These are phyloP conservation scores for Dactylellina leptospora DNA, from an alignment of 2,329 filamentous ascomycete genomes.

Conservation along the genomic window DNA sequence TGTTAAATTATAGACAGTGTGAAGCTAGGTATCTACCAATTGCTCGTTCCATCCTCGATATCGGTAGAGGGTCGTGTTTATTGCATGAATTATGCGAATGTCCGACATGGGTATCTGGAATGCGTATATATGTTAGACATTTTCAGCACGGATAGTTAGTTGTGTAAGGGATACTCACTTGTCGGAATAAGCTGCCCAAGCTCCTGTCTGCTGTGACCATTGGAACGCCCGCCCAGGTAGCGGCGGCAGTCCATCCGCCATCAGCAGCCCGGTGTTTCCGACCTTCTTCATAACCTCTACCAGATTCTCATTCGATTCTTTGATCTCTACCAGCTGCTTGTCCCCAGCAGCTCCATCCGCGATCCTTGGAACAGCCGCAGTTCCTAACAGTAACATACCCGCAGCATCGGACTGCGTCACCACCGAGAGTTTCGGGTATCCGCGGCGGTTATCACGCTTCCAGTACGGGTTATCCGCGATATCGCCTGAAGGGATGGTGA, in stretches of 20 bases:
- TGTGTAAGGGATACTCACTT: no score
- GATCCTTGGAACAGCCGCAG: conserved; percentile 79
- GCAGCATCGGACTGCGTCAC: conserved; percentile 86
- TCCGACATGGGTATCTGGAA: conserved; percentile 71
- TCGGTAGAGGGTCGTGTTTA: neutral
- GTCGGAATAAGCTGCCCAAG: conserved; percentile 75
- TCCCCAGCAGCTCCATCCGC: conserved; percentile 79
- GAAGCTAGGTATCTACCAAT: neutral
- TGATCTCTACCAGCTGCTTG: conserved; percentile 77
- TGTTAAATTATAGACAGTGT: neutral
- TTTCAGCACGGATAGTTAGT: no score
- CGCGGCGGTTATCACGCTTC: conserved; percentile 87
- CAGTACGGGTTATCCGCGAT: conserved; percentile 94
- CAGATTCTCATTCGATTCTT: conserved; percentile 77
- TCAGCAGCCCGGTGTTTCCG: conserved; percentile 67
- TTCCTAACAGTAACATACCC: conserved; percentile 83
- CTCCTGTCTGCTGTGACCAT: conserved; percentile 65
- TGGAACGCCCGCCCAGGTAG: conserved; percentile 73
- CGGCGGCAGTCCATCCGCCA: conserved; percentile 84
- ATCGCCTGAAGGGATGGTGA: conserved; percentile 83
- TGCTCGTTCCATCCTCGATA: neutral
- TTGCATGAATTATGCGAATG: conserved; percentile 17
- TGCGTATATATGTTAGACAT: no score
- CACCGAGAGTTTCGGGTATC: conserved; percentile 81
- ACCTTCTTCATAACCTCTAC: conserved; percentile 77